Conservation (phyloP, 2,329 filamentous ascomycete genomes). For the Alternaria sp. region DNA sequence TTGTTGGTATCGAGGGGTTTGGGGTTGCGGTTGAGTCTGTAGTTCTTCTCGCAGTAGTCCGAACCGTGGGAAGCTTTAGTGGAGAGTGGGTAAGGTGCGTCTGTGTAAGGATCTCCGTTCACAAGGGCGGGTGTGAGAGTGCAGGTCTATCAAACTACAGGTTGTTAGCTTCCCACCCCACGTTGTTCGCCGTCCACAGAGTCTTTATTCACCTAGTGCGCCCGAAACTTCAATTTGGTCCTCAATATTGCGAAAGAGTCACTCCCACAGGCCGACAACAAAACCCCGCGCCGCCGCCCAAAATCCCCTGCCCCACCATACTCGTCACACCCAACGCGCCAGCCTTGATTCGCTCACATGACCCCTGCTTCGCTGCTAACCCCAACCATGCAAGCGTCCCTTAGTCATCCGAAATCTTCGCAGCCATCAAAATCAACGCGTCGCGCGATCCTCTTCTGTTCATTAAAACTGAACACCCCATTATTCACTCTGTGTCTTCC, state of each 20-base stretch:
- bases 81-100: slow-evolving; percentile 7
- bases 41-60: background rate
- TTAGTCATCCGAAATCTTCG: slow-evolving; percentile 37
- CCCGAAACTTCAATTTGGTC: background rate
- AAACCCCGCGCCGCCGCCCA: slow-evolving; percentile 17
- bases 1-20: background rate
- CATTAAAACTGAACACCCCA: slow-evolving; percentile 53
- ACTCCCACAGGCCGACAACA: slow-evolving; percentile 10
- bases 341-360: slow-evolving; percentile 22
- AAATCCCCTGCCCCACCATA: slow-evolving; percentile 23
- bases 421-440: slow-evolving; percentile 14
- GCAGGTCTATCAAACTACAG: slow-evolving; percentile 12
- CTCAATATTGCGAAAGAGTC: slow-evolving; percentile 18
- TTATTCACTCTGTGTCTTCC: slow-evolving; percentile 72
- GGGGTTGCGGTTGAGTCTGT: background rate
- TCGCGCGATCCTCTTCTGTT: slow-evolving; percentile 27
- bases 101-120: slow-evolving; percentile 5
- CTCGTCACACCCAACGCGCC: slow-evolving; percentile 22
- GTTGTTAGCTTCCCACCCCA: slow-evolving; percentile 9
- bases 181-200: background rate
- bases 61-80: background rate
- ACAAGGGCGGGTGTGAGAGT: slow-evolving; percentile 13
- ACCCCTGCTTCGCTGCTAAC: background rate
- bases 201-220: slow-evolving; percentile 3
- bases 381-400: slow-evolving; percentile 13